Conservation (phyloP, 257 asterid genomes). For the Handroanthus guayacan region DNA sequence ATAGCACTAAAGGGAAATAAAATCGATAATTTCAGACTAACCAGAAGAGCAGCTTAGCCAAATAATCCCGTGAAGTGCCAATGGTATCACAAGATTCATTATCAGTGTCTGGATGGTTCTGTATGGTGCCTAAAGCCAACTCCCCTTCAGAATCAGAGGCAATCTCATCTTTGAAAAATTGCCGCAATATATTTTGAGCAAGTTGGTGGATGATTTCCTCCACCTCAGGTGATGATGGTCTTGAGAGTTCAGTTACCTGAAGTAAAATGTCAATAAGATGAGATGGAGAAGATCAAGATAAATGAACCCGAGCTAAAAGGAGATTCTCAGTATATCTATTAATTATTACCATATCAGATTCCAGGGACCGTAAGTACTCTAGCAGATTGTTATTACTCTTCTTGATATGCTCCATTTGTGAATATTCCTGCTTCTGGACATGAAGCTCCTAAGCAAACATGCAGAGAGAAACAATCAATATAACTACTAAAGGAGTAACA, state of each 20-base stretch:
- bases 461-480: slow-evolving; percentile 30
- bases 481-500: slow-evolving; percentile 9
- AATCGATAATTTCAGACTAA: slow-evolving; percentile 37
- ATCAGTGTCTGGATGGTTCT: slow-evolving; percentile 42
- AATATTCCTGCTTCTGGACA: slow-evolving; percentile 61
- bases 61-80: slow-evolving; percentile 84
- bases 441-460: slow-evolving; percentile 66
- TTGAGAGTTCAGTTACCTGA: slow-evolving; percentile 86
- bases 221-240: slow-evolving; percentile 91
- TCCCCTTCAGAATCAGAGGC: slow-evolving; percentile 41
- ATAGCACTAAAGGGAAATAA: slow-evolving; percentile 7
- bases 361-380: slow-evolving; percentile 88
- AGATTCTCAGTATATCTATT: neutral
- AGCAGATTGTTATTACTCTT: slow-evolving; percentile 75
- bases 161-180: slow-evolving; percentile 66
- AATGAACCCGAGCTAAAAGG: neutral
- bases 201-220: slow-evolving; percentile 91
- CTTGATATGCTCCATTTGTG: slow-evolving; percentile 64
- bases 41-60: slow-evolving; percentile 99
- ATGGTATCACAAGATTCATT: slow-evolving; percentile 48
- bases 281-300: slow-evolving; percentile 13
- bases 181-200: slow-evolving; percentile 68
- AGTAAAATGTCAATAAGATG: slow-evolving; percentile 21
- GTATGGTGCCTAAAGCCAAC: slow-evolving; percentile 45
- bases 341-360: slow-evolving; percentile 80